Base-by-base conservation (phyloP, 768 basidiomycete genomes). In the Kockovaella imperatae region DNA sequence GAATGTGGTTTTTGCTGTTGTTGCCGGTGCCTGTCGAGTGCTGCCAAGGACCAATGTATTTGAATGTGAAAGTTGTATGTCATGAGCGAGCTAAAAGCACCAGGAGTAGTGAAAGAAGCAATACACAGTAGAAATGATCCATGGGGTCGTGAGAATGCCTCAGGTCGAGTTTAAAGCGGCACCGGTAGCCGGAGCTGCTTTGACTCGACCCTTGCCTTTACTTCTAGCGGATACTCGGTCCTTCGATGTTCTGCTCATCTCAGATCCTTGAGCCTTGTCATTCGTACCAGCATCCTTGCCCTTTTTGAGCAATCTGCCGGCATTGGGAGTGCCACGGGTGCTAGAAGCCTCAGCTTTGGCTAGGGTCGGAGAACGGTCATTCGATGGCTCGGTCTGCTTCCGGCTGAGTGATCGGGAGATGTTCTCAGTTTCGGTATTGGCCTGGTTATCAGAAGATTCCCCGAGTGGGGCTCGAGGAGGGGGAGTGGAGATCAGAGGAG, bases 261-360 rank as follows among this genome's bases (percentile, higher is more conserved):
- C 32, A 28, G 24, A 3, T 25, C 28, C 18, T 28, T 45, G 20
- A 7, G 20, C 45, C 17, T 20, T n/a, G 8, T 20, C 17, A 4
- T 10, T 24, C 7, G 47, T 41, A 8, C 24, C 24, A 10, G 7
- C 25, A 13, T 42, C 40, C 8, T 5, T 28, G 13, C 28, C 28
- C 23, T 40, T 49, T 42, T 53, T 64, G 29, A 64, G 45, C 3
- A 59, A 45, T 38, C 53, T 59, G 13, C 62, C 62, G 3, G 62
- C 62, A 8, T 53, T 51, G 8, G 62, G 62, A 15, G 62, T 64
- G 34, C 62, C 62, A 38, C 50, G 57, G 2, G 59, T 44, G 24
- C 34, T 42, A 3, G 41, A 8, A 26, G 32, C 15, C 48, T 42
- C 47, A 26, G 50, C 35, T 25, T 23, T 30, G 1, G 44, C 32